These are phyloP conservation scores for Starmerella stigmatis DNA, from an alignment of 805 yeast genomes.

Conservation along the genomic window DNA sequence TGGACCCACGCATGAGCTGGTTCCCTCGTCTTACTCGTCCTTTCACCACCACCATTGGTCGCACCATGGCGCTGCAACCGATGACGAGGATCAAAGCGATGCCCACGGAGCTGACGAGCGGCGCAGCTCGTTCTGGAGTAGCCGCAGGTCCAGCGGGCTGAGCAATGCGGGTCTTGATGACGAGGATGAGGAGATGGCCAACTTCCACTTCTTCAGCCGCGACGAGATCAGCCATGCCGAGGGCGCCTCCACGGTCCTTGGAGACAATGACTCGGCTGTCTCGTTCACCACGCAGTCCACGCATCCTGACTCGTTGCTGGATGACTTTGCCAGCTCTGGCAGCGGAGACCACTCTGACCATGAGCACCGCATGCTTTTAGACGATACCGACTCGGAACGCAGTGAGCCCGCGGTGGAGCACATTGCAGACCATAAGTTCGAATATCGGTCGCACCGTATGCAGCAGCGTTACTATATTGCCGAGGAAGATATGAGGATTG, in stretches of 20 bases:
- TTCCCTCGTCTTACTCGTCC: constrained; percentile 60
- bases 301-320: not conserved
- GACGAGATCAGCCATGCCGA: constrained; percentile 80
- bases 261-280: constrained; percentile 29
- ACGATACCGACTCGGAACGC: not conserved
- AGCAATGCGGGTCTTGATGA: constrained; percentile 9
- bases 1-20: constrained; percentile 60
- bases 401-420: not conserved
- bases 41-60: constrained; percentile 41
- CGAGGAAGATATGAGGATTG: constrained; percentile 89
- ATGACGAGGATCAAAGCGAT: constrained; percentile 14
- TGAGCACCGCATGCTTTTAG: not conserved
- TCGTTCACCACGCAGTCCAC: not conserved
- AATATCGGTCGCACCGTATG: constrained; percentile 25
- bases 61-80: constrained; percentile 10
- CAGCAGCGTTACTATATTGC: constrained; percentile 80
- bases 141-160: constrained; percentile 11
- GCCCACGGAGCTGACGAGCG: constrained; percentile 4
- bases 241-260: constrained; percentile 63
- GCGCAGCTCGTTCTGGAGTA: constrained; percentile 17
- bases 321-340: not conserved
- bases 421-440: constrained; percentile 12
- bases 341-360: not conserved
- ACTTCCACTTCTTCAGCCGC: constrained; percentile 69
- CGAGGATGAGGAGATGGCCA: constrained; percentile 9